Evolutionary conservation across 768 basidiomycete species (phyloP).

Genomic region (Russula olivacea): DNA sequence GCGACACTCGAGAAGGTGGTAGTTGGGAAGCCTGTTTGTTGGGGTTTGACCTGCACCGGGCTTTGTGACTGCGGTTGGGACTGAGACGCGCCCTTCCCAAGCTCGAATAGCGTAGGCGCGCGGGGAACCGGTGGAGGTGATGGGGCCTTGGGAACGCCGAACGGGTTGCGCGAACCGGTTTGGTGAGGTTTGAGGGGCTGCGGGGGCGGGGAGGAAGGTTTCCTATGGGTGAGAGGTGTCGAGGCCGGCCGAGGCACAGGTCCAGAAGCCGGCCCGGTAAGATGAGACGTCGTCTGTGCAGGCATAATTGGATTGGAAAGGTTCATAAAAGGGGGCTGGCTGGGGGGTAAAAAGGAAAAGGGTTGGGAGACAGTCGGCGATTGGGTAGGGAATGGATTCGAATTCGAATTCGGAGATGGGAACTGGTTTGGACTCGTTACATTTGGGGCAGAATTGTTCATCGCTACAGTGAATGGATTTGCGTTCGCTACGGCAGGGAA

Average conservation of each 20-base stretch:
- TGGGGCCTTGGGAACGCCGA: conserved; percentile 64
- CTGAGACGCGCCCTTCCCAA: conserved; percentile 31
- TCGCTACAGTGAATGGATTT: conserved; percentile 12
- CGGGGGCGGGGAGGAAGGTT: conserved; percentile 39
- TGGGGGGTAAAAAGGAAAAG: conserved; percentile 7
- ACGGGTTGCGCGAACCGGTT: conserved; percentile 94
- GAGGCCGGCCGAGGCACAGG: conserved; percentile 58
- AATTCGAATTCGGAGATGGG: background rate
- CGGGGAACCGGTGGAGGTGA: conserved; percentile 60
- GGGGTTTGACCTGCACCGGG: conserved; percentile 21
- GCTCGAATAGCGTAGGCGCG: conserved; percentile 74
- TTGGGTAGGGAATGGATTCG: conserved; percentile 12
- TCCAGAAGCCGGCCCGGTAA: conserved; percentile 21
- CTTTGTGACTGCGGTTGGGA: conserved; percentile 6
- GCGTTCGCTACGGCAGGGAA: conserved; percentile 8
- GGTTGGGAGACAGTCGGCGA: conserved; percentile 6
- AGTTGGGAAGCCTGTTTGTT: conserved; percentile 16
- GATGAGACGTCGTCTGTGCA: conserved; percentile 24
- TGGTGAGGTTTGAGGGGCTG: conserved; percentile 79
- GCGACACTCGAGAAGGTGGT: conserved; percentile 60
- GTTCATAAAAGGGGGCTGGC: background rate
- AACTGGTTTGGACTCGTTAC: background rate
- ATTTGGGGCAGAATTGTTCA: background rate
- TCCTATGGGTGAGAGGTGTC: conserved; percentile 52
- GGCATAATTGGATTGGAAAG: conserved; percentile 14